phyloP scores from a whole-genome alignment of 164 flowering plant species.

The Magnolia sinica region DNA sequence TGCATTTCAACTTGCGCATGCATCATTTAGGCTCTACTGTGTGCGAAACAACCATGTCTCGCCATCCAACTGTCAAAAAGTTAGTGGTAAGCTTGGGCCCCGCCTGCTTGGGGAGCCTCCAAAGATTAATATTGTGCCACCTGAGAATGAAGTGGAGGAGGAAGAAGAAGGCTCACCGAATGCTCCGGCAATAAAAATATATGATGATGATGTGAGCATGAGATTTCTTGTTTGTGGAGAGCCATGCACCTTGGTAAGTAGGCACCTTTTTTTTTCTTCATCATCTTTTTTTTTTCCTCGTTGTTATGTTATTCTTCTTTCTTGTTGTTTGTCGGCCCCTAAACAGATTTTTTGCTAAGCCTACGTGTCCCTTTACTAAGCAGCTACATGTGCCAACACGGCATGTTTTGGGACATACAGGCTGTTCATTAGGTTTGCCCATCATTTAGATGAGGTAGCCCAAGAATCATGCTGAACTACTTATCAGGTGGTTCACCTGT shows the following conservation, averaged over 20 bases:
- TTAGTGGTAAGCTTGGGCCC: constrained; percentile 52
- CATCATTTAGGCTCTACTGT: constrained; percentile 83
- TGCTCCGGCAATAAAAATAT: constrained; percentile 69
- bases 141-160: constrained; percentile 51
- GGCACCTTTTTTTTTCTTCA: neutral
- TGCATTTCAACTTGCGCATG: constrained; percentile 89
- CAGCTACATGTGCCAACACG: too few species aligned
- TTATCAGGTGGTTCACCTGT: neutral
- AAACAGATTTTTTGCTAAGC: too few species aligned
- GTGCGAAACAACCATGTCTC: constrained; percentile 43
- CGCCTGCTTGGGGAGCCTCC: constrained; percentile 82
- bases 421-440: neutral
- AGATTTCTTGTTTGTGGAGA: constrained; percentile 91
- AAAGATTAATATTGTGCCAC: constrained; percentile 47
- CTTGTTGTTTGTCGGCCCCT: neutral
- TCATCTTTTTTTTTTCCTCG: neutral
- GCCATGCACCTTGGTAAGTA: constrained; percentile 61
- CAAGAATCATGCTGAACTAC: neutral
- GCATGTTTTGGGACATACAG: too few species aligned
- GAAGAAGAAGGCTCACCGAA: constrained; percentile 56
- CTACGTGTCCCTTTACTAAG: too few species aligned
- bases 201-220: constrained; percentile 81
- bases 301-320: neutral
- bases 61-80: constrained; percentile 34
- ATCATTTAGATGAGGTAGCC: too few species aligned